These are phyloP conservation scores for Colletotrichum sp. DNA, from an alignment of 2,329 filamentous ascomycete species.

Conservation along the genomic window DNA sequence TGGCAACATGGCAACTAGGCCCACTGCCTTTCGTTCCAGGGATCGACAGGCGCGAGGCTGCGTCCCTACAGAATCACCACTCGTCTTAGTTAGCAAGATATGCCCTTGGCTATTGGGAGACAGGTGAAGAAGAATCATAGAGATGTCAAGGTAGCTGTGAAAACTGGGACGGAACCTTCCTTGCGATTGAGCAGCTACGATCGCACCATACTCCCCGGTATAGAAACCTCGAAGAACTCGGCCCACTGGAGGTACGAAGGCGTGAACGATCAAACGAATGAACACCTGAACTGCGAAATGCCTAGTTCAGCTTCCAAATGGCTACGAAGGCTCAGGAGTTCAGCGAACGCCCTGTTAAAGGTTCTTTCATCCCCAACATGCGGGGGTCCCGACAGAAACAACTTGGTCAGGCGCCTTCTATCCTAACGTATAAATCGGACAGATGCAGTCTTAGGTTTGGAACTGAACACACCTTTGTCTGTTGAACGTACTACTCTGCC, in stretches of 20 bases:
- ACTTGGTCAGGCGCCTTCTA: not conserved
- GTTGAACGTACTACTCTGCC: not conserved
- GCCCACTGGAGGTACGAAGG: too few relatives aligned
- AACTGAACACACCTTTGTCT: not conserved
- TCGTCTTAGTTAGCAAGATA: not conserved
- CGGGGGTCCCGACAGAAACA: not conserved
- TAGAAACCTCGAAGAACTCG: too few relatives aligned
- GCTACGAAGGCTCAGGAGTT: too few relatives aligned
- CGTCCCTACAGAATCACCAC: not conserved
- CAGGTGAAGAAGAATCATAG: too few relatives aligned
- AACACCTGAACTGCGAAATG: too few relatives aligned
- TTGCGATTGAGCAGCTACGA: too few relatives aligned
- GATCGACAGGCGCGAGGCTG: too few relatives aligned
- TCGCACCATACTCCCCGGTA: too few relatives aligned
- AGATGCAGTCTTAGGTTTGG: not conserved
- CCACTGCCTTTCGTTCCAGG: not conserved
- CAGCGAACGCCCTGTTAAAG: not conserved
- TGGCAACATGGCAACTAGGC: not conserved
- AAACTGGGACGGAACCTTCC: too few relatives aligned
- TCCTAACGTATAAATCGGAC: not conserved
- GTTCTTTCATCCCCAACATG: not conserved
- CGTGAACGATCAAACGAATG: too few relatives aligned
- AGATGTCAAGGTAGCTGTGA: too few relatives aligned
- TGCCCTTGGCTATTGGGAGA: not conserved
- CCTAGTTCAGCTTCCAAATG: too few relatives aligned